Evolutionary conservation across 352 stramenopile species (phyloP).

Genomic region (Phytopythium chamaehyphon): DNA sequence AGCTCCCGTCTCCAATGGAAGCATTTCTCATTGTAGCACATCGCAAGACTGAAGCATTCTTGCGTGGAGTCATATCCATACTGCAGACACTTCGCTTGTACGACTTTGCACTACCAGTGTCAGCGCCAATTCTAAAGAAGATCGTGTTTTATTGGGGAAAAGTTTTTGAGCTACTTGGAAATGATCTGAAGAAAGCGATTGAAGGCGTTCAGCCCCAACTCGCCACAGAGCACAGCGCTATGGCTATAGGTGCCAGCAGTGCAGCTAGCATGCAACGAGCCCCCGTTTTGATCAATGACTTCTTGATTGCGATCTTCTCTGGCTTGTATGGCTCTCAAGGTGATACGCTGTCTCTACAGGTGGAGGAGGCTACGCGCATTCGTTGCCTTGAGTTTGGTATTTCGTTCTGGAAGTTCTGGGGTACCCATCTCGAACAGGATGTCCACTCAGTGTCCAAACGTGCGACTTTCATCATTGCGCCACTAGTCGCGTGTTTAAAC

Average conservation of each 20-base stretch:
- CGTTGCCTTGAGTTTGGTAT: slow-evolving; percentile 73
- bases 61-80: slow-evolving; percentile 63
- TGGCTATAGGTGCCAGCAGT: slow-evolving; percentile 14
- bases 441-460: slow-evolving; percentile 44
- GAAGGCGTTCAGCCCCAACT: neutral
- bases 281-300: slow-evolving; percentile 67
- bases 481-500: slow-evolving; percentile 53
- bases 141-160: slow-evolving; percentile 72
- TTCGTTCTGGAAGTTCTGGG: slow-evolving; percentile 73
- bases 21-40: slow-evolving; percentile 63
- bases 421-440: slow-evolving; percentile 42
- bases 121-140: slow-evolving; percentile 67
- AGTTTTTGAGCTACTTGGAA: slow-evolving; percentile 57
- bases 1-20: slow-evolving; percentile 53
- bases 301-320: slow-evolving; percentile 50
- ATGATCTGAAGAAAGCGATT: slow-evolving; percentile 24
- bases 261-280: slow-evolving; percentile 23
- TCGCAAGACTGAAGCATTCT: slow-evolving; percentile 66
- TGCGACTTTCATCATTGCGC: slow-evolving; percentile 39
- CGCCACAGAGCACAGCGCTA: slow-evolving; percentile 20
- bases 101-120: slow-evolving; percentile 46
- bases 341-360: slow-evolving; percentile 6
- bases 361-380: slow-evolving; percentile 51
- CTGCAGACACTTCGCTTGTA: slow-evolving; percentile 66
- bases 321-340: slow-evolving; percentile 34